Percentiles rank a stretch among this genome's conserved stretches.
phyloP scores from a whole-genome alignment of 768 basidiomycete species.

The Pleurotus tuber-regium region DNA sequence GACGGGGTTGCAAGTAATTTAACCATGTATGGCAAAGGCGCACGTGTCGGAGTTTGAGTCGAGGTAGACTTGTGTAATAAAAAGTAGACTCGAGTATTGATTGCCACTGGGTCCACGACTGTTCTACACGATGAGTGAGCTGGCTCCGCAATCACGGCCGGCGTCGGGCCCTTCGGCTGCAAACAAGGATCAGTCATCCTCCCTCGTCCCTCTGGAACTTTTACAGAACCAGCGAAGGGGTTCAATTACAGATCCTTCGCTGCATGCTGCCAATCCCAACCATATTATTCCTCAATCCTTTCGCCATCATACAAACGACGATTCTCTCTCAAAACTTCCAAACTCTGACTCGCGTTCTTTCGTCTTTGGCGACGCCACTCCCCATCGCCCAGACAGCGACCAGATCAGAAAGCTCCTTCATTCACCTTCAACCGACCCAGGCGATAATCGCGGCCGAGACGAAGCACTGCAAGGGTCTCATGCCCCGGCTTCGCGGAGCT shows the following conservation, averaged over 20 bases:
- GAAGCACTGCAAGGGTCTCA: constrained; percentile 26
- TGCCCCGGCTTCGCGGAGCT: constrained; percentile 5
- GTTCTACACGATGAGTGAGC: constrained; percentile 1
- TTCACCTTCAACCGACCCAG: constrained; percentile 51
- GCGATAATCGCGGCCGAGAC: constrained; percentile 24
- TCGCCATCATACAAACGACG: constrained; percentile 24
- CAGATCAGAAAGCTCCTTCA: constrained; percentile 61
- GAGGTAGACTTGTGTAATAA: constrained; percentile 15
- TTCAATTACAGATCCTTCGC: constrained; percentile 80
- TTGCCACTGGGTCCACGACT: not conserved
- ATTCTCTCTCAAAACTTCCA: constrained; percentile 23
- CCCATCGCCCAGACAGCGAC: constrained; percentile 31
- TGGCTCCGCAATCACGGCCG: constrained; percentile 4
- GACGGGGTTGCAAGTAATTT: constrained; percentile 19
- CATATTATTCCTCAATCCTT: constrained; percentile 23
- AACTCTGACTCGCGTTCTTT: constrained; percentile 54
- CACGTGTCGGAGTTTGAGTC: constrained; percentile 17
- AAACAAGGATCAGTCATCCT: constrained; percentile 30
- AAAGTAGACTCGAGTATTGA: not conserved
- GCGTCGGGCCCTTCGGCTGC: constrained; percentile 14
- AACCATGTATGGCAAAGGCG: constrained; percentile 14
- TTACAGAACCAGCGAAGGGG: constrained; percentile 80
- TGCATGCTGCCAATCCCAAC: constrained; percentile 64
- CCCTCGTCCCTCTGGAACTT: constrained; percentile 74
- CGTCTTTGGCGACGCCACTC: constrained; percentile 67